phyloP scores from a whole-genome alignment of 352 stramenopile genomes.

The Globisporangium radiosum region DNA sequence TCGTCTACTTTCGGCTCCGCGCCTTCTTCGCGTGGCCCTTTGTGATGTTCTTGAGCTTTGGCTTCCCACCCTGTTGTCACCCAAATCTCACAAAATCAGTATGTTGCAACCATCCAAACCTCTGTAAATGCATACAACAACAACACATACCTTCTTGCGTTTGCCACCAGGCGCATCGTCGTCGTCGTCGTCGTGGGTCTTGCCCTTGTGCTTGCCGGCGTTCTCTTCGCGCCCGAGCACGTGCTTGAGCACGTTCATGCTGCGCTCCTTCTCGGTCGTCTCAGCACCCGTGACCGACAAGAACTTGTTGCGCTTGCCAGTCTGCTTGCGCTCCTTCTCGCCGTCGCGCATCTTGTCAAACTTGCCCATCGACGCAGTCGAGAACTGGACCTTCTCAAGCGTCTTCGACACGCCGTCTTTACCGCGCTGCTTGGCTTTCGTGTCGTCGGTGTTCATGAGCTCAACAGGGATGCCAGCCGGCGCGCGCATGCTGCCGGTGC shows the following conservation, averaged over 20 bases:
- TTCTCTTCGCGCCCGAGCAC: slow-evolving; percentile 76
- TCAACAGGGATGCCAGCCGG: slow-evolving; percentile 89
- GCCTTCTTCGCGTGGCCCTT: slow-evolving; percentile 64
- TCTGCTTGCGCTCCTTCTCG: slow-evolving; percentile 86
- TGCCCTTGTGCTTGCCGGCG: slow-evolving; percentile 67
- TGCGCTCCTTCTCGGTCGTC: slow-evolving; percentile 73
- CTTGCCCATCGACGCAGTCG: slow-evolving; percentile 91
- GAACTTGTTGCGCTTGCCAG: slow-evolving; percentile 82
- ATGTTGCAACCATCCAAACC: too few relatives aligned
- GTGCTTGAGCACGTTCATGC: slow-evolving; percentile 69
- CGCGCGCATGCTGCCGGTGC: slow-evolving; percentile 29
- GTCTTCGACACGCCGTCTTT: slow-evolving; percentile 87
- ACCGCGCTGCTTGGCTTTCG: slow-evolving; percentile 78
- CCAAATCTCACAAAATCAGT: neutral
- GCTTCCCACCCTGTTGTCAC: slow-evolving; percentile 16
- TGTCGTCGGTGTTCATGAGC: slow-evolving; percentile 66
- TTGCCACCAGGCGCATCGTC: slow-evolving; percentile 40
- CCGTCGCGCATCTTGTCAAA: slow-evolving; percentile 93
- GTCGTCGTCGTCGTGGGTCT: slow-evolving; percentile 44
- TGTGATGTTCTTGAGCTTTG: slow-evolving; percentile 69
- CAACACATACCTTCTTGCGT: slow-evolving; percentile 41
- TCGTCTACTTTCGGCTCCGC: slow-evolving; percentile 39
- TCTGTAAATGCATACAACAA: neutral
- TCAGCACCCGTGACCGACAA: slow-evolving; percentile 65
- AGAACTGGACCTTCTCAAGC: slow-evolving; percentile 88